Base-by-base conservation (phyloP, 2,329 filamentous ascomycete genomes). In the Sordariomycetes sp. region DNA sequence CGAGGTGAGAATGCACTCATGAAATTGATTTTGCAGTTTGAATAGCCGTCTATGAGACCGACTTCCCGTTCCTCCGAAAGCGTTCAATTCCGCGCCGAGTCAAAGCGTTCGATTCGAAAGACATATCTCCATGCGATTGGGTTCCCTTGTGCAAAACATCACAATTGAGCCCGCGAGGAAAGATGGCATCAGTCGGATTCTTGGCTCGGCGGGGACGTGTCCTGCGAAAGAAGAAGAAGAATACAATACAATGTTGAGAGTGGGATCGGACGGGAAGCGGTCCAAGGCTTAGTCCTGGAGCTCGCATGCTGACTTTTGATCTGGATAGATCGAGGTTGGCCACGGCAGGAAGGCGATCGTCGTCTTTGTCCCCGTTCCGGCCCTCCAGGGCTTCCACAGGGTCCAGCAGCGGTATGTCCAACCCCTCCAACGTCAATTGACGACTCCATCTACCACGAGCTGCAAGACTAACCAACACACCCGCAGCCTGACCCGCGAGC, bases 331-430 rank as follows among this genome's bases (percentile, higher is more conserved):
- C 84, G 94, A 99, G 84, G 92, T 97, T 81, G 94, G 94, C 83
- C 91, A 97, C 84, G 94, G 94, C 86, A 96, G 96, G 86, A 99
- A 97, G 88, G 94, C 94, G 74, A 94, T 99, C 82, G 92, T 96
- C 84, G 95, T 99, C 89, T 99, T 99, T 89, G 94, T 99, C 84
- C 94, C 94, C 76, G 94, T 99, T 76, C 94, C 94, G 79, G 90
- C 95, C 78, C 90, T 99, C 76, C 82, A 86, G 77, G 89, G 89
- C 76, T 99, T 96, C 90, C 94, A 97, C 89, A 91, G 94, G 74
- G 90, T 96, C 75, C 94, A 99, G 86, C 94, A 97, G 84, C 91
- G 94, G 92, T 97, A 91, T 78, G 86, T 76, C 59, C 56, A 42
- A 28, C 4, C 53, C 34, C 15, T 59, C 42, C 36, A 17, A 45